Conservation (phyloP, 257 asterid genomes). For the Voacanga thouarsii region DNA sequence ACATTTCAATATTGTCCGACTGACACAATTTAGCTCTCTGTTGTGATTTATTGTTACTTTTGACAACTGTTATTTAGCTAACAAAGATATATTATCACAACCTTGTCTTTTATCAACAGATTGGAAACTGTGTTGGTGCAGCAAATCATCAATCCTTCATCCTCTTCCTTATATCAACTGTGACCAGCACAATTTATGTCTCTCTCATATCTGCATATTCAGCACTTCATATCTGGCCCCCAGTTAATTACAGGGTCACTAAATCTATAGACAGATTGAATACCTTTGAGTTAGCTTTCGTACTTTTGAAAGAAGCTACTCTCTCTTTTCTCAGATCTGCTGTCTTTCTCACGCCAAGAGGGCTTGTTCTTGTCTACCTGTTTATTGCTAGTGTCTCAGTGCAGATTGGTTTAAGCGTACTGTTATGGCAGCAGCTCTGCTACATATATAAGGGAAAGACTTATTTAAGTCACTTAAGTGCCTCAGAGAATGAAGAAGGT, state of each 20-base stretch:
- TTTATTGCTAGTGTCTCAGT: conserved; percentile 72
- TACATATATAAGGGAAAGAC: conserved; percentile 83
- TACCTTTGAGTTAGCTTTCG: conserved; percentile 28
- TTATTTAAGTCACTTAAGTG: conserved; percentile 65
- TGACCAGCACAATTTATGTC: conserved; percentile 51
- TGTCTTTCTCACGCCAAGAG: conserved; percentile 63
- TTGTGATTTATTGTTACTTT: neutral
- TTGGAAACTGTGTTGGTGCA: conserved; percentile 92
- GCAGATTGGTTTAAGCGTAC: conserved; percentile 66
- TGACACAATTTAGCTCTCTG: neutral
- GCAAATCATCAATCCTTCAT: conserved; percentile 74
- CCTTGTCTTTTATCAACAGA: conserved; percentile 47
- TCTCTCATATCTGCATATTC: conserved; percentile 55
- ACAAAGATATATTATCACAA: conserved; percentile 7
- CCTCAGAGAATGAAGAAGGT: conserved; percentile 43
- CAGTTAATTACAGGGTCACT: conserved; percentile 27
- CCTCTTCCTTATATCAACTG: conserved; percentile 74
- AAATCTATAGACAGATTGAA: conserved; percentile 23
- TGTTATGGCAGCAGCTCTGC: conserved; percentile 87
- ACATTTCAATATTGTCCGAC: neutral
- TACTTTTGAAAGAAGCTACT: conserved; percentile 39
- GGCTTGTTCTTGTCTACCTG: conserved; percentile 69
- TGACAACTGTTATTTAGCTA: neutral
- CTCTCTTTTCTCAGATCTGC: conserved; percentile 57
- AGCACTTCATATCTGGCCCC: conserved; percentile 52